Percentiles rank a stretch among this genome's conserved stretches.
phyloP scores from a whole-genome alignment of 2,329 filamentous ascomycete species.

The Tolypocladium sp. region DNA sequence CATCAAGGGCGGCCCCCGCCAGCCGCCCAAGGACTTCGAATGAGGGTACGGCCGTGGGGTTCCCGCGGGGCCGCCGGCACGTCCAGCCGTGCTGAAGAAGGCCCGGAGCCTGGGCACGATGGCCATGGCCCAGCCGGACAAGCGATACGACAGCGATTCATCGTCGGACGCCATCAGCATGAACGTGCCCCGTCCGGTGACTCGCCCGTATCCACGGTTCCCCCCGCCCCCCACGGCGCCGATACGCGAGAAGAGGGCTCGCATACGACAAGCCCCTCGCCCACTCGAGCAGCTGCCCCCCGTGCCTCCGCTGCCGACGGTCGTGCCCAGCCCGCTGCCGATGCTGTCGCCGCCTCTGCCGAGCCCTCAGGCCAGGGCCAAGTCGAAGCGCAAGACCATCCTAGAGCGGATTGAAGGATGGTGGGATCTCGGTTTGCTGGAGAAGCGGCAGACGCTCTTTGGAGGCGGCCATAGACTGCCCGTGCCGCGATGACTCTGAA shows the following conservation, averaged over 20 bases:
- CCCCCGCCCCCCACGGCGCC: slow-evolving; percentile 28
- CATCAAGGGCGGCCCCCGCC: slow-evolving; percentile 30
- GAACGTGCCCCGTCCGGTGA: slow-evolving; percentile 8
- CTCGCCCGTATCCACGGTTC: slow-evolving; percentile 15
- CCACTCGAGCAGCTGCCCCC: slow-evolving; percentile 20
- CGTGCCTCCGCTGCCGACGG: slow-evolving; percentile 13
- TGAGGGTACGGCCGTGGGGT: slow-evolving; percentile 39
- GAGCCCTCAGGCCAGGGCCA: slow-evolving; percentile 10
- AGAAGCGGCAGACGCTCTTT: slow-evolving; percentile 30
- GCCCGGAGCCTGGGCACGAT: slow-evolving; percentile 26
- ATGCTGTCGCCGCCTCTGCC: slow-evolving; percentile 1
- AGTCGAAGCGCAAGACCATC: slow-evolving; percentile 35
- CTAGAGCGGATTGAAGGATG: slow-evolving; percentile 41
- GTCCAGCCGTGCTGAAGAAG: slow-evolving; percentile 11
- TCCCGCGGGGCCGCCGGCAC: slow-evolving; percentile 9
- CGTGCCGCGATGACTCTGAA: slow-evolving; percentile 3
- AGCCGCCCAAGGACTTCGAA: slow-evolving; percentile 38
- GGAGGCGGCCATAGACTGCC: slow-evolving; percentile 7
- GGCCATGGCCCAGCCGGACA: slow-evolving; percentile 22
- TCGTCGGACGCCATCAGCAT: slow-evolving; percentile 19
- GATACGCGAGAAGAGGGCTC: slow-evolving; percentile 13
- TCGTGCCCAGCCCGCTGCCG: slow-evolving; percentile 5
- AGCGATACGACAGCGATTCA: slow-evolving; percentile 19
- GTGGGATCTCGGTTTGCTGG: slow-evolving; percentile 44
- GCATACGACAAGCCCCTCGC: slow-evolving; percentile 12